Evolutionary conservation across 2,329 filamentous ascomycete genomes (phyloP).

Genomic region (Fusarium musae): DNA sequence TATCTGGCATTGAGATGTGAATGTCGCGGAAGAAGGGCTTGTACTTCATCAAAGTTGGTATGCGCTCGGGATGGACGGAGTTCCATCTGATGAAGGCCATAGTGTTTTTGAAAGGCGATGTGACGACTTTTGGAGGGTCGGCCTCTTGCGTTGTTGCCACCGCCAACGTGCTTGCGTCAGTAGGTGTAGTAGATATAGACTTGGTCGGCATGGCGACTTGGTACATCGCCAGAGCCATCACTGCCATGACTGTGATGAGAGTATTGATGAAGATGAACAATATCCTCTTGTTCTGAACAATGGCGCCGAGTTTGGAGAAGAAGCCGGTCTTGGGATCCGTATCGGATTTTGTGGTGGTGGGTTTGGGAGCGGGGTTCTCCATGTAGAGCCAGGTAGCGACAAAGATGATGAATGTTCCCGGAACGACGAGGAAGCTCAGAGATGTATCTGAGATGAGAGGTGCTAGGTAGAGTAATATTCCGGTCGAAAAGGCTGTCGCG

Average conservation of each 20-base stretch:
- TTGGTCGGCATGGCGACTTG: background rate
- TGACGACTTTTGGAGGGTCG: background rate
- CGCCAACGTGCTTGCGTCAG: background rate
- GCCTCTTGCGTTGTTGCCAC: background rate
- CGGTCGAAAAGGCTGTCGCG: background rate
- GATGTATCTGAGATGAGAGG: background rate
- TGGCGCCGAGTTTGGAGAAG: background rate
- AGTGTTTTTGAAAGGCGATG: background rate
- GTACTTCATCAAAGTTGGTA: background rate
- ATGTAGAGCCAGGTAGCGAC: background rate
- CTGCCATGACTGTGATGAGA: background rate
- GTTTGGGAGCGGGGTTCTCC: background rate
- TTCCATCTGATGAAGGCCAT: slow-evolving; percentile 5
- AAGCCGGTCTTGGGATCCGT: background rate
- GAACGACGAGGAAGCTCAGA: background rate
- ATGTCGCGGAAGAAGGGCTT: background rate
- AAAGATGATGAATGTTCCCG: background rate
- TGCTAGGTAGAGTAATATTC: background rate
- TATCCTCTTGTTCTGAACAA: background rate
- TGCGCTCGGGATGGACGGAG: background rate
- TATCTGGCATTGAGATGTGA: background rate
- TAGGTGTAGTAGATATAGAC: background rate
- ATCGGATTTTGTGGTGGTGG: background rate
- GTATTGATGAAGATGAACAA: background rate
- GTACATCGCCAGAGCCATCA: background rate